Base-by-base conservation (phyloP, 306 rosid species). In the Comarum palustre region DNA sequence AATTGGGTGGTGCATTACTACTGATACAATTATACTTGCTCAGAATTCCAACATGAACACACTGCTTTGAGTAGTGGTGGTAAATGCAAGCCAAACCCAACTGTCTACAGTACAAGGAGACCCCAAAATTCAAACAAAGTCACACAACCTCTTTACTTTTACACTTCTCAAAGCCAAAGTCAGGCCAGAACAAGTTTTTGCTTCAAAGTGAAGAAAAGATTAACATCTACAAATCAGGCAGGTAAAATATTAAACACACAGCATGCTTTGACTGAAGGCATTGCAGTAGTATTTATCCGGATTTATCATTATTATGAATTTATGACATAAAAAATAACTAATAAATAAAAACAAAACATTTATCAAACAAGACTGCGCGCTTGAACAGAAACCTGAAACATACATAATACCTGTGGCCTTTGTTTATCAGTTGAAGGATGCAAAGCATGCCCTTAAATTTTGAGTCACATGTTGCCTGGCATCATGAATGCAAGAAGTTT, bases 401-500 rank as follows among this genome's bases (percentile, higher is more conserved):
- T 10, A 38, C 48, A 15, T 10, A 9, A 31, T 14, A 65, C 31
- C 4, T 57, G 70, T 80, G 84, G 80, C 51, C 80, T 39, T 8
- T 25, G 51, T 65, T 71, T 65, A 38, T 57, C 70, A 16, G 63
- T 46, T 75, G 73, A 71, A 42, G 22, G 17, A 38, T 52, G 36
- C 54, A 12, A 43, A 36, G 75, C 60, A 13, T 59, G 15, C 36
- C 73, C 39, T 67, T 72, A 39, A 66, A 48, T 59, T 51, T 64
- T 42, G 41, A 60, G 54, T 25, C 73, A 73, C 78, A 41, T 52
- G 57, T 52, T 61, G 73, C 75, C 68, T 74, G 75, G 55, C 66
- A 54, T 38, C 60, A 16, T 64, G 47, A 41, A 76, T 46, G 52
- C 72, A 61, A 15, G 32, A 50, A 27, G 29, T 39, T 31, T 61